Evolutionary conservation across 768 basidiomycete species (phyloP).

Genomic region (Gautieria morchelliformis): DNA sequence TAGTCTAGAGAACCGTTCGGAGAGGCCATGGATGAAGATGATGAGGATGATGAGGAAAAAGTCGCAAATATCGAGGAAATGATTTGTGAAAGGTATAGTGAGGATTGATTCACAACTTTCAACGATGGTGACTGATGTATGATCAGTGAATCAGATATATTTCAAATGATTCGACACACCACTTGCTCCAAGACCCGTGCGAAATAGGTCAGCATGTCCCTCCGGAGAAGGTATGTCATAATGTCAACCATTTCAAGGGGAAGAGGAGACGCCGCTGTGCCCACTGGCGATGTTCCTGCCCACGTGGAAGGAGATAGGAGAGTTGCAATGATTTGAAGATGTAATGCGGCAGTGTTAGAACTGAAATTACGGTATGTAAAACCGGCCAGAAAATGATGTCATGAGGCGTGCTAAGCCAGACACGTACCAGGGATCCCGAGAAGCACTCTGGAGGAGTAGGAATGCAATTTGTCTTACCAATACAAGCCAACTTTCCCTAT

Average conservation of each 20-base stretch:
- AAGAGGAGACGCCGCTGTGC: not conserved
- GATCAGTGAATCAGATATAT: not conserved
- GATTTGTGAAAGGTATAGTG: not conserved
- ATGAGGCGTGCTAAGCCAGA: not conserved
- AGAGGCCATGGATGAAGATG: not conserved
- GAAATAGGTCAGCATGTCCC: constrained; percentile 37
- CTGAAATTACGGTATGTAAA: constrained; percentile 23
- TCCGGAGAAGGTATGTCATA: constrained; percentile 35
- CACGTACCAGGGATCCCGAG: constrained; percentile 42
- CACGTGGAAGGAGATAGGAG: constrained; percentile 27
- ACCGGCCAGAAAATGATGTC: not conserved
- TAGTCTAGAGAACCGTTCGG: not conserved
- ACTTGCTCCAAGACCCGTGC: constrained; percentile 34
- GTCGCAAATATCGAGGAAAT: constrained; percentile 25
- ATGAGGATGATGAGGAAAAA: constrained; percentile 8
- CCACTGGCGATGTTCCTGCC: not conserved
- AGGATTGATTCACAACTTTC: not conserved
- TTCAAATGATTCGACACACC: constrained; percentile 29
- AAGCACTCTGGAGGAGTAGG: constrained; percentile 43
- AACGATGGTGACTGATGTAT: not conserved
- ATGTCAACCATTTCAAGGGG: constrained; percentile 16
- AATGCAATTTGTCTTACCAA: constrained; percentile 42
- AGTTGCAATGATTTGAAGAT: constrained; percentile 42
- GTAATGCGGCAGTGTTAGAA: constrained; percentile 32
- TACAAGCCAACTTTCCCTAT: constrained; percentile 47